Base-by-base conservation (phyloP, 345 rosid genomes). In the Sonneratia alba region DNA sequence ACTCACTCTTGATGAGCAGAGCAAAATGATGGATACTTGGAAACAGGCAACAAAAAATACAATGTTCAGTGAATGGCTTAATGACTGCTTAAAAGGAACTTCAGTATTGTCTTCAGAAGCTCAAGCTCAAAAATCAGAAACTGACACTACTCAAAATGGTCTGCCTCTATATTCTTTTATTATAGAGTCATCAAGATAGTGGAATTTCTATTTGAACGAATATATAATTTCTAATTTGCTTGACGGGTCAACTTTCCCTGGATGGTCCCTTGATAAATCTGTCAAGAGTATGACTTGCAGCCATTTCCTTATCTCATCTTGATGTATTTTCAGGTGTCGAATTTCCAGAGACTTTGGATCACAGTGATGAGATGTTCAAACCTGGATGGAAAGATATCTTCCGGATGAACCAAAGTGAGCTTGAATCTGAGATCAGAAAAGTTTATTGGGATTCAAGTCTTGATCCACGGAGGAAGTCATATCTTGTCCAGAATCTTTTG, bases 351-450 rank as follows among this genome's bases (percentile, higher is more conserved):
- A 80, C 81, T 75, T 73, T 89, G 79, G 90, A 89, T 76, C 92
- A 85, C 64, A 79, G 74, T 75, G 91, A 87, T 77, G 86, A 77
- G 71, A 89, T 83, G 82, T 93, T 93, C 86, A 91, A 91, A 87
- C 98, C 98, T 73, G 98, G 98, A 40, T 88, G 97, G 97, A 89
- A 89, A 72, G 97, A 91, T 83, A 93, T 93, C 48, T 93, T 93
- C 74, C 89, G 92, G n/a, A 85, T 88, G 90, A 88, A 88, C 75
- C 85, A 88, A 79, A 86, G 78, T 82, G 90, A 88, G 78, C 90
- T 88, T 7, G 93, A 88, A 75, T 80, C 90, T 49, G 90, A 85
- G 79, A 88, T 88, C 77, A 82, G 90, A 79, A 82, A 86, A 77
- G 93, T 88, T 78, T 86, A 83, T 66, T 79, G 75, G 70, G 90